Conservation (phyloP, 2,329 filamentous ascomycete genomes). For the Xylariaceae sp. region DNA sequence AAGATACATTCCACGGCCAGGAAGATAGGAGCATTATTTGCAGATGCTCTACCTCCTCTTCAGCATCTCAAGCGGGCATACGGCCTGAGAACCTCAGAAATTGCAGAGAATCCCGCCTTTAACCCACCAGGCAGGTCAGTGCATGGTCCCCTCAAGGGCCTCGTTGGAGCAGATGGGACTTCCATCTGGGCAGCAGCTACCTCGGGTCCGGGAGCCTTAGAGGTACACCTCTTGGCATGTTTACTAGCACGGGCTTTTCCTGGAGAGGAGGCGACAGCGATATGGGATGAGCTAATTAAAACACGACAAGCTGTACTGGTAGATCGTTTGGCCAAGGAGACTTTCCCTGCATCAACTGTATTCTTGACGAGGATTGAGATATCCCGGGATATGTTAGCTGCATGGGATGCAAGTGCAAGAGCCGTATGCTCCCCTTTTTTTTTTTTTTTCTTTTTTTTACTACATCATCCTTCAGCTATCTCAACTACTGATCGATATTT, state of each 20-base stretch:
- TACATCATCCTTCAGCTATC: too few species aligned
- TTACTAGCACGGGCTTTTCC: background rate
- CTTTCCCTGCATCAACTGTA: background rate
- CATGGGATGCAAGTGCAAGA: background rate
- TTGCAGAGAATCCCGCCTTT: too few species aligned
- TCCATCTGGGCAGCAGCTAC: conserved; percentile 1
- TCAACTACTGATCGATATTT: too few species aligned
- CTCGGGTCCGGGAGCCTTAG: background rate
- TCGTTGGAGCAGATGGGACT: background rate
- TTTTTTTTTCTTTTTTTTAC: too few species aligned
- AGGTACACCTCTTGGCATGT: background rate
- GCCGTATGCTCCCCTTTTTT: too few species aligned
- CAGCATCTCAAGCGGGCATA: conserved; percentile 43
- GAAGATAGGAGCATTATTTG: conserved; percentile 40
- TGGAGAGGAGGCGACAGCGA: background rate
- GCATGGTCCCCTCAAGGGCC: background rate
- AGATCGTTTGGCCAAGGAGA: background rate
- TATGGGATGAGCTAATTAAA: background rate
- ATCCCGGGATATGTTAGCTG: background rate
- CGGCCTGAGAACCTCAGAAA: conserved; percentile 16
- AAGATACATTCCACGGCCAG: conserved; percentile 45
- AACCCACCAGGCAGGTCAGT: background rate
- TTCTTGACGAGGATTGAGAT: background rate
- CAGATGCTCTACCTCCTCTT: conserved; percentile 37
- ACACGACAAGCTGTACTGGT: background rate